Evolutionary conservation across 2,329 filamentous ascomycete genomes (phyloP).

Genomic region (Cladophialophora exuberans): DNA sequence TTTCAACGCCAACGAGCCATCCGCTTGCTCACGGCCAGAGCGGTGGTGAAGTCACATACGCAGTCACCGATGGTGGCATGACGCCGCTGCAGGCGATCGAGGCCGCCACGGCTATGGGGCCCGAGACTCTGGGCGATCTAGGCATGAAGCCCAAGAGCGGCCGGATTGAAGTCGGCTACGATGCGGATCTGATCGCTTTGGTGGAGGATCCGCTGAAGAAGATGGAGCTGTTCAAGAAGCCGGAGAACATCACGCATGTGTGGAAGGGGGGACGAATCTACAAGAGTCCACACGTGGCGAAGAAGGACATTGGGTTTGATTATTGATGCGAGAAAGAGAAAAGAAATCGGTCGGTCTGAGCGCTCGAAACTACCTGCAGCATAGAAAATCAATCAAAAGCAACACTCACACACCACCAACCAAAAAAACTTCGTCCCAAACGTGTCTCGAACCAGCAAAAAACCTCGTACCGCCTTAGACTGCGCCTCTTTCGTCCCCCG

Average conservation of each 20-base stretch:
- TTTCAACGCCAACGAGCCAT: conserved; percentile 41
- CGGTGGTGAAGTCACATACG: conserved; percentile 52
- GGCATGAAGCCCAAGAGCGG: conserved; percentile 50
- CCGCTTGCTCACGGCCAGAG: conserved; percentile 46
- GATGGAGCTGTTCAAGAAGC: conserved; percentile 45
- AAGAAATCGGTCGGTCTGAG: too few species aligned
- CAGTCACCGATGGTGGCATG: conserved; percentile 52
- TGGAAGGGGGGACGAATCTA: conserved; percentile 39
- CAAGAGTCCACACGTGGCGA: conserved; percentile 21
- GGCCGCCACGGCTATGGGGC: conserved; percentile 53
- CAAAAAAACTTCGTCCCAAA: too few species aligned
- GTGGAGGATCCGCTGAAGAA: conserved; percentile 49
- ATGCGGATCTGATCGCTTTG: conserved; percentile 55
- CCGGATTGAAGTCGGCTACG: conserved; percentile 50
- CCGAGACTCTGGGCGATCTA: conserved; percentile 50
- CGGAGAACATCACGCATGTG: conserved; percentile 50
- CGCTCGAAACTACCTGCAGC: too few species aligned
- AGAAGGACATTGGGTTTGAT: too few species aligned
- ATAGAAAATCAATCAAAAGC: too few species aligned
- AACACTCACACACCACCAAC: too few species aligned
- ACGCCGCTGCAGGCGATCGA: conserved; percentile 56
- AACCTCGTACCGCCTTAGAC: too few species aligned
- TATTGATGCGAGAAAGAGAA: too few species aligned
- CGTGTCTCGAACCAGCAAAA: too few species aligned
- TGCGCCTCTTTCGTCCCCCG: too few species aligned